Base-by-base conservation (phyloP, 2,329 filamentous ascomycete species). In the Leptographium galeiforme region DNA sequence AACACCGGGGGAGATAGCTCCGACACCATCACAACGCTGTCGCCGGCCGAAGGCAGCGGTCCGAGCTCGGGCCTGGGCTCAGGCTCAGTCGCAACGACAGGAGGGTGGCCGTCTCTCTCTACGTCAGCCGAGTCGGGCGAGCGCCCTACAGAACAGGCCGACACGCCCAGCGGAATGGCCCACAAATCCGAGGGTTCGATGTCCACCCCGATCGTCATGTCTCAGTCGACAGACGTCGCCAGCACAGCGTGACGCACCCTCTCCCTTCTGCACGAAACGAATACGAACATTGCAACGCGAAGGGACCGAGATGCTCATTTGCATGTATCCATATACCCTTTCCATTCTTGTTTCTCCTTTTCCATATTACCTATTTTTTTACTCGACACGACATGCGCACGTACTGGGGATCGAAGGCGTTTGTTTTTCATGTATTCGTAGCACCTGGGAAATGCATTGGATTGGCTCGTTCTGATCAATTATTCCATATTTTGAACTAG, bases 1-100 rank as follows among this genome's bases (percentile, higher is more conserved):
- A 45, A 41, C 25, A 25, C 25, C 34, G 36, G 47, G 6, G 47
- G 43, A 32, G 54, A 53, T 14, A 52, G 50, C 45, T 51, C 51
- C 5, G 47, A 51, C 25, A 55, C 50, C 13, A 18, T 51, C 4
- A 39, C 8, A 11, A 51, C 52, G 1, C 25, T 54, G 40, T 56
- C 54, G 19, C 51, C 51, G 14, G 33, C 4, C 34, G 48, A 54
- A 4, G 30, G 48, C 48, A 14, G 16, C n/a, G 39, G 13, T 32
- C 14, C 46, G 32, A 8, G 50, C 19, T 12, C 41, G 11, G 41
- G 48, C 13, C 16, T 18, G 8, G 43, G 12, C 6, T 33, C 25
- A 25, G 25, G 25, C 25, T 5, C 25, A 25, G 25, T 5, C 25
- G 5, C 25, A 25, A 5, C 25, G 25, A 5, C 45, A 2, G 16